Conservation (phyloP, 2,329 filamentous ascomycete genomes). For the Trichoderma sp. region DNA sequence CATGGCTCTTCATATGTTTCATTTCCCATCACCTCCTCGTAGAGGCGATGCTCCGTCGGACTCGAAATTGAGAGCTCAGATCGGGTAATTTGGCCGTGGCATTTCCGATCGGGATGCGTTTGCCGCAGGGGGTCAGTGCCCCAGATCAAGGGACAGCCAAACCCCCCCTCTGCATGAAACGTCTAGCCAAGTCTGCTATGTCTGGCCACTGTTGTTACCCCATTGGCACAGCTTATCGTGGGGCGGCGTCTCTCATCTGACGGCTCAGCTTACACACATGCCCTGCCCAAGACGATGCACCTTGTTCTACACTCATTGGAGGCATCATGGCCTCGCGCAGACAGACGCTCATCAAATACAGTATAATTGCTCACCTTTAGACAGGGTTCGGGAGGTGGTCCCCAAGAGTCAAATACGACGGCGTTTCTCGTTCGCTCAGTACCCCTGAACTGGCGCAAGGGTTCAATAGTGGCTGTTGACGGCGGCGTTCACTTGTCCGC, state of each 20-base stretch:
- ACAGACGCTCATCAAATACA: neutral
- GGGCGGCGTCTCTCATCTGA: conserved; percentile 9
- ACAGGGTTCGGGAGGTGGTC: conserved; percentile 85
- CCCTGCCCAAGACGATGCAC: neutral
- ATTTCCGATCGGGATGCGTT: conserved; percentile 18
- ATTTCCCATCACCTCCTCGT: neutral
- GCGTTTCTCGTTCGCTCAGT: conserved; percentile 84
- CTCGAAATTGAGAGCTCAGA: conserved; percentile 11
- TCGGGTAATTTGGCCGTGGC: conserved; percentile 19
- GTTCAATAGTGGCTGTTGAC: conserved; percentile 87
- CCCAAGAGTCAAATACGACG: conserved; percentile 84
- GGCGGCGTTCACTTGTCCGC: conserved; percentile 85
- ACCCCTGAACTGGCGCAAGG: conserved; percentile 72
- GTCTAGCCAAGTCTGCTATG: conserved; percentile 9
- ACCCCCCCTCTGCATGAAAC: conserved; percentile 16
- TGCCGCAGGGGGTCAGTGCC: conserved; percentile 15
- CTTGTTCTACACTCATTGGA: neutral
- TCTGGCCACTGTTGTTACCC: conserved; percentile 1
- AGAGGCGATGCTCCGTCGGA: neutral
- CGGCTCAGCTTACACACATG: conserved; percentile 4
- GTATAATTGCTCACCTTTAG: conserved; percentile 27
- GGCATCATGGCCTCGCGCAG: neutral
- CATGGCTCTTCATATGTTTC: neutral
- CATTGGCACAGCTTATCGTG: conserved; percentile 11
- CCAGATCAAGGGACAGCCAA: conserved; percentile 15